A percentile compares a stretch with the other conserved stretches of the same genome.
These are phyloP conservation scores for Boletus bicolor DNA, from an alignment of 768 basidiomycete genomes.

Conservation along the genomic window DNA sequence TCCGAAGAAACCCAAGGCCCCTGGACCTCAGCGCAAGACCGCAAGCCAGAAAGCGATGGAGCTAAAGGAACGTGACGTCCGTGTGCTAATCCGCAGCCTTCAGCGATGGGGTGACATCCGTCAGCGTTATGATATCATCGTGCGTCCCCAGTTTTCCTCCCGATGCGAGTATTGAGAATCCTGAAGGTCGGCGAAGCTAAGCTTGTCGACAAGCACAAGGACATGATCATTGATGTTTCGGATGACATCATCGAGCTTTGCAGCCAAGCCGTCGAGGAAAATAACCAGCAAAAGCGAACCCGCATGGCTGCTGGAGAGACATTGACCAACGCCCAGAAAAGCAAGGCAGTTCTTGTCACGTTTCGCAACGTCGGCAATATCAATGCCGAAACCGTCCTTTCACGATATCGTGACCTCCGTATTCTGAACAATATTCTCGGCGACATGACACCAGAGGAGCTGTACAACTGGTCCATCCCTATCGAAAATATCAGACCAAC, in stretches of 20 bases:
- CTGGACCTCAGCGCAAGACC: slow-evolving; percentile 78
- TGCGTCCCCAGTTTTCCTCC: slow-evolving; percentile 40
- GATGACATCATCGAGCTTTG: slow-evolving; percentile 93
- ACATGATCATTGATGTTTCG: slow-evolving; percentile 84
- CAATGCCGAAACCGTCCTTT: slow-evolving; percentile 96
- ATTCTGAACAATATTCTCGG: slow-evolving; percentile 80
- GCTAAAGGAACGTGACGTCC: slow-evolving; percentile 94
- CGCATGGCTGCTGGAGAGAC: slow-evolving; percentile 82
- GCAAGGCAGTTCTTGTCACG: slow-evolving; percentile 93
- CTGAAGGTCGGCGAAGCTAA: slow-evolving; percentile 82
- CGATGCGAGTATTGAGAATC: background rate
- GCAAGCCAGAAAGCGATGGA: slow-evolving; percentile 95
- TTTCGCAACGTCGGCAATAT: slow-evolving; percentile 89
- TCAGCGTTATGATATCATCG: slow-evolving; percentile 90
- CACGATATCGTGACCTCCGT: slow-evolving; percentile 82
- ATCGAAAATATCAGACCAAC: slow-evolving; percentile 92
- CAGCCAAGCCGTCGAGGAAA: slow-evolving; percentile 76
- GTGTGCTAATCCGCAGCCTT: slow-evolving; percentile 89
- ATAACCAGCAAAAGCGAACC: slow-evolving; percentile 74
- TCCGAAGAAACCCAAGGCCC: slow-evolving; percentile 71
- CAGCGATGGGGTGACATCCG: slow-evolving; percentile 98
- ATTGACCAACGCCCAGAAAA: slow-evolving; percentile 89
- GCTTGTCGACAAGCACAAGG: slow-evolving; percentile 89
- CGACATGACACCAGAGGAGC: slow-evolving; percentile 58
- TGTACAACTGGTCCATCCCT: slow-evolving; percentile 83